Percentiles rank a stretch among this genome's conserved stretches.
Evolutionary conservation across 345 rosid species (phyloP).

Genomic region (Gossypium mustelinum): DNA sequence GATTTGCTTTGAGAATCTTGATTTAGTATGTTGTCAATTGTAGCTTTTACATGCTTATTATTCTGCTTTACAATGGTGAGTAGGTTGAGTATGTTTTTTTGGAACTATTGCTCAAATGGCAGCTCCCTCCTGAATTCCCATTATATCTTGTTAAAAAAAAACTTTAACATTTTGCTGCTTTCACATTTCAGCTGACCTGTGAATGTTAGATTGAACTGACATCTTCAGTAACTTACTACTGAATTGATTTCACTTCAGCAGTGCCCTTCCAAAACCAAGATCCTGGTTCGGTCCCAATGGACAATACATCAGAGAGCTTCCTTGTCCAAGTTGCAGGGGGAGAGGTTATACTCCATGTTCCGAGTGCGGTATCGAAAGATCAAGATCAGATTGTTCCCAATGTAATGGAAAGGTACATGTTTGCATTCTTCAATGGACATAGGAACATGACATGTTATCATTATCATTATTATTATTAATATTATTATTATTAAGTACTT

Average conservation of each 20-base stretch:
- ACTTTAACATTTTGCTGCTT: background rate
- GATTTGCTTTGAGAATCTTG: background rate
- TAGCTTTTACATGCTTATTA: background rate
- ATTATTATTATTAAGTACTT: background rate
- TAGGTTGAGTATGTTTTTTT: background rate
- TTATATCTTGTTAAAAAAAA: no score
- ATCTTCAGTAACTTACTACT: background rate
- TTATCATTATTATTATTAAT: background rate
- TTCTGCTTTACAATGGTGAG: background rate
- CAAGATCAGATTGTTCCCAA: constrained; percentile 56
- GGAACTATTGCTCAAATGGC: background rate
- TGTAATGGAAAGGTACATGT: constrained; percentile 75
- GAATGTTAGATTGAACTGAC: background rate
- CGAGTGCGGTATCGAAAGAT: constrained; percentile 78
- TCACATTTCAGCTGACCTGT: background rate
- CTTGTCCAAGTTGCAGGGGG: constrained; percentile 90
- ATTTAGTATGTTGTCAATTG: background rate
- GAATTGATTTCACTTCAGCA: constrained; percentile 40
- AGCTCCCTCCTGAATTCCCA: no score
- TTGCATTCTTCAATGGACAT: background rate
- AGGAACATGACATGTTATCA: constrained; percentile 1
- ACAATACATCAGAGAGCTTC: constrained; percentile 88
- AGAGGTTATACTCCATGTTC: constrained; percentile 89
- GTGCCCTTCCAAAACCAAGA: constrained; percentile 47
- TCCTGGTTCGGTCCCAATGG: constrained; percentile 97